A percentile compares a stretch with the other conserved stretches of the same genome.
Conservation (phyloP, 2,329 filamentous ascomycete genomes). For the Metarhizium humberi region DNA sequence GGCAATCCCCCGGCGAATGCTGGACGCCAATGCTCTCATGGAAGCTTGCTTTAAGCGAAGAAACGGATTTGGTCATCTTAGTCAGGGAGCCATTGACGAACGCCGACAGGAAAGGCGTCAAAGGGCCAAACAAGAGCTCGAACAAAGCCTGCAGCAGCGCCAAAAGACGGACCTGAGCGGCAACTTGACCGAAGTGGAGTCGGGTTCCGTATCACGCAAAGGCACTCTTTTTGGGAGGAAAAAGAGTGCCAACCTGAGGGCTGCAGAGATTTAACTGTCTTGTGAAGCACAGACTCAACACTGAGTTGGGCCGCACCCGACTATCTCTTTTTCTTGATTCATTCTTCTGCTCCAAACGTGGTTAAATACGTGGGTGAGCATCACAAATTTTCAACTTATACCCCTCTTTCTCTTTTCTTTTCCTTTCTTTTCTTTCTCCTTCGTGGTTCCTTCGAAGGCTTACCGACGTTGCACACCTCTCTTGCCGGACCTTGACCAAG, state of each 20-base stretch:
- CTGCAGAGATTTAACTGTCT: constrained; percentile 7
- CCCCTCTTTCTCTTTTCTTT: neutral
- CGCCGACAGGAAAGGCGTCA: constrained; percentile 60
- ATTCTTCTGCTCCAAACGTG: constrained; percentile 8
- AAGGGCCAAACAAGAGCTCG: constrained; percentile 34
- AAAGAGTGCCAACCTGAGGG: constrained; percentile 16
- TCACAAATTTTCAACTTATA: neutral
- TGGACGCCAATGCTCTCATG: constrained; percentile 76
- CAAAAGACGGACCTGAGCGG: constrained; percentile 17
- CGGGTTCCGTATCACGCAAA: constrained; percentile 25
- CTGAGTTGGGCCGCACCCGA: too few species aligned
- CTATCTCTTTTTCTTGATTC: neutral
- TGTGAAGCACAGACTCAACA: neutral
- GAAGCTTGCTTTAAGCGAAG: constrained; percentile 74
- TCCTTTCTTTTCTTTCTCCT: neutral
- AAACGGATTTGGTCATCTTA: constrained; percentile 73
- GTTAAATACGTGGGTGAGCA: constrained; percentile 10
- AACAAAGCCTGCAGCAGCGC: constrained; percentile 16
- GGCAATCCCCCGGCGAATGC: constrained; percentile 66
- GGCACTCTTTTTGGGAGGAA: constrained; percentile 37
- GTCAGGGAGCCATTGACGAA: constrained; percentile 72
- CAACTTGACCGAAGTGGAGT: constrained; percentile 20
- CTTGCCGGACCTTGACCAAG: neutral
- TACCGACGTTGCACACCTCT: neutral
- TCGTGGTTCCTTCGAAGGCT: neutral